Evolutionary conservation across 2,329 filamentous ascomycete genomes (phyloP), one percentile per base, ranked within the genome.

Genomic region (Sclerotinia glacialis): DNA sequence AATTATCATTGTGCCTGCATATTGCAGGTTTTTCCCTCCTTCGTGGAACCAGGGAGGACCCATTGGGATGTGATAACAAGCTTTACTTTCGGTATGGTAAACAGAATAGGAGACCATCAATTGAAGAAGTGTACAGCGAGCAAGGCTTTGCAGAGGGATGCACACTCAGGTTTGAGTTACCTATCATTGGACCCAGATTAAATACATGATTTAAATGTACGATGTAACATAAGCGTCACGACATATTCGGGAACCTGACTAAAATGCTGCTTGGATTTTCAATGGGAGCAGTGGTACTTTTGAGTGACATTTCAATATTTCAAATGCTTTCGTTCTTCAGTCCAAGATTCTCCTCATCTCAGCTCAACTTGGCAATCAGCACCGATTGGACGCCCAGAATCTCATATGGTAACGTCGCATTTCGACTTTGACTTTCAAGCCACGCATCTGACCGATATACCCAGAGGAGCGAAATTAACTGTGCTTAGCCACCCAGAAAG

Each of bases 361-460:
- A 60, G 58, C 58, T 60, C 16, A 60, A 60, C 58, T 60, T 60
- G 44, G 44, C 44, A 49, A 60, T 49, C 7, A 60, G n/a, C 44
- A 34, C 58, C 28, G 44, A 49, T 60, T 60, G 58, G 44, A 60
- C n/a, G 31, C 44, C 14, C 21, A 18, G n/a, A n/a, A 31, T 37
- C 28, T 49, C n/a, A 56, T 1, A 42, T 56, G 34, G 21, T 56
- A 34, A 23, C n/a, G 40, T 26, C 34, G 14, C 34, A 42, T 60
- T 47, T 12, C 31, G 42, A n/a, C 9, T 44, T 60, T 60, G 58
- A 37, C 37, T 37, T 49, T 40, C n/a, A 49, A 49, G 12, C 44
- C 44, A 18, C n/a, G 21, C 44, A 37, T 60, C 14, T 60, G 0
- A 49, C 21, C 31, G 47, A 44, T 60, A 60, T 47, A 34, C 14